Evolutionary conservation across 2,329 filamentous ascomycete species (phyloP), one percentile per base, ranked within the genome.

Genomic region (Aschersonia sp.): DNA sequence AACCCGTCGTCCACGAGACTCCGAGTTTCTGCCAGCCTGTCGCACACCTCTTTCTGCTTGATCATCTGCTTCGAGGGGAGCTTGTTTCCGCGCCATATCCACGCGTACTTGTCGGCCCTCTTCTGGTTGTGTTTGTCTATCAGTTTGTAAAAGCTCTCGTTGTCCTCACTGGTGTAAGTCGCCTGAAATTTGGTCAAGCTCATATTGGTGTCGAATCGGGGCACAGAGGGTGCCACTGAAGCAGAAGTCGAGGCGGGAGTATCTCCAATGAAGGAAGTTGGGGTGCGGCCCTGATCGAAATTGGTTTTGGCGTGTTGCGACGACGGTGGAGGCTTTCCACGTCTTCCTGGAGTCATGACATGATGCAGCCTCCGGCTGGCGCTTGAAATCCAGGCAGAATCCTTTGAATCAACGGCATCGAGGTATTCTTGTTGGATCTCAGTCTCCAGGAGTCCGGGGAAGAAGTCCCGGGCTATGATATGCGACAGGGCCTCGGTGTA

Each of bases 381-480:
- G 55, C 81, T 87, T 12, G 80, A 75, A 52, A 97, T 95, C 90
- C 92, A 97, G 54, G 77, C 75, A 45, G 76, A 69, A 64, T 98
- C 82, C 49, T 83, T 83, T 12, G 89, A 94, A 7, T 94, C 88
- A 7, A 97, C 67, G 0, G 92, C 92, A 58, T 94, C 83, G 32
- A 98, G 72, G 56, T 95, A 97, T 57, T 98, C 92, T 61, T 88
- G 82, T 62, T 95, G 88, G 1, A 83, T 83, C 56, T 94, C 81
- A 11, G 81, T 82, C 62, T 97, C 88, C 5, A 89, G 69, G 0
- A 98, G 73, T 0, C 90, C 92, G 0, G 92, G 92, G 58, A 97
- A 98, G 70, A 94, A 98, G 70, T 98, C 92, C 54, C 92, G 81
- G 8, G 87, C 87, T 52, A 98, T 95, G 60, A 98, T 97, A 55